phyloP scores from a whole-genome alignment of 2,329 filamentous ascomycete species.

The Neonectria punicea region DNA sequence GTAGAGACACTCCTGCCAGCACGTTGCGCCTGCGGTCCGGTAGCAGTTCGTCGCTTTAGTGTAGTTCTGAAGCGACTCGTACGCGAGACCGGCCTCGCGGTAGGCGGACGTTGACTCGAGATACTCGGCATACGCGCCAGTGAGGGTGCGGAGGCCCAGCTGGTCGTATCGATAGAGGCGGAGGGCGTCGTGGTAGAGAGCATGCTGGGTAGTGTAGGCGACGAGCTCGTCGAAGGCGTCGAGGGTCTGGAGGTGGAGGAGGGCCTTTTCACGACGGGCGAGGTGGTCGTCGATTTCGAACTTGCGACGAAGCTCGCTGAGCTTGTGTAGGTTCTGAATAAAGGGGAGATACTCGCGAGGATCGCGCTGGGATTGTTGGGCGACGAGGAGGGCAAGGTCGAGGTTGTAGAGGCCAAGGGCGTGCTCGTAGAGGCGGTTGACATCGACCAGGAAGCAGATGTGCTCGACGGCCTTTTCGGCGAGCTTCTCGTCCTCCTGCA shows the following conservation, averaged over 20 bases:
- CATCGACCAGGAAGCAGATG: constrained; percentile 96
- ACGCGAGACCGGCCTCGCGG: constrained; percentile 88
- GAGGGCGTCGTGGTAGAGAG: constrained; percentile 81
- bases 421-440: constrained; percentile 90
- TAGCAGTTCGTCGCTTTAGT: constrained; percentile 83
- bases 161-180: constrained; percentile 85
- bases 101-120: constrained; percentile 80
- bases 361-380: constrained; percentile 95
- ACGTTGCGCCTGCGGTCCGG: constrained; percentile 76
- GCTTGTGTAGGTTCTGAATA: constrained; percentile 83
- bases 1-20: constrained; percentile 92
- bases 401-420: constrained; percentile 92
- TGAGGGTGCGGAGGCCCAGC: constrained; percentile 73
- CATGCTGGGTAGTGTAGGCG: constrained; percentile 80
- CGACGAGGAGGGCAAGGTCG: constrained; percentile 87
- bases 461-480: constrained; percentile 94
- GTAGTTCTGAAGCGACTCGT: constrained; percentile 85
- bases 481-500: constrained; percentile 73
- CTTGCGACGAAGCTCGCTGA: constrained; percentile 75
- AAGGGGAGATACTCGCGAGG: constrained; percentile 96
- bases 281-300: constrained; percentile 93
- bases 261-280: constrained; percentile 78
- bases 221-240: constrained; percentile 81
- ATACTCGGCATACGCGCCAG: constrained; percentile 80
- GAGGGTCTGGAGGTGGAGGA: constrained; percentile 78